Base-by-base conservation (phyloP, 2,329 filamentous ascomycete species). In the Pseudocercospora fuligena region DNA sequence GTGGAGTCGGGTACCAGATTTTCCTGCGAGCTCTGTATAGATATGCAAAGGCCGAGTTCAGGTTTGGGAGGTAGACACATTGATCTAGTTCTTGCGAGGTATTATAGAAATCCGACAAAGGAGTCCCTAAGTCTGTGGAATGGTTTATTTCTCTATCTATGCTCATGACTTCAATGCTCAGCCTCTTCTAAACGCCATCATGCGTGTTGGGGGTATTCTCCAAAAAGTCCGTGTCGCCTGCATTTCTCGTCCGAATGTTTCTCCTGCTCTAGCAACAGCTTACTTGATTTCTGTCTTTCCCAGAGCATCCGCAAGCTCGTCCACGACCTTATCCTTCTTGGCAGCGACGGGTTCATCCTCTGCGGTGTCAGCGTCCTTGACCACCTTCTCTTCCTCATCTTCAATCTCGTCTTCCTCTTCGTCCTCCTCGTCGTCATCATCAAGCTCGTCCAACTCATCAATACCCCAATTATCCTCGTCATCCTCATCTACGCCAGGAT, bases 1-100 rank as follows among this genome's bases (percentile, higher is more conserved):
- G 70, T 69, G 89, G 89, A 1, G 94, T 99, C 19, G 93, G 93
- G 53, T 99, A 99, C 79, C 94, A 97, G 77, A 91, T 97, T 31
- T 99, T 98, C 79, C 83, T 98, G 70, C 87, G 90, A 69, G 94
- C 90, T 0, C 81, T 99, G 73, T 90, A 92, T 78, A 92, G 90
- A 74, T 99, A 88, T 80, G 91, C 93, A 9, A 90, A 89, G 71
- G 94, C 94, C 3, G 92, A 97, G 79, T 96, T 98, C 87, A 88
- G 94, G 65, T 88, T 94, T 74, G 94, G 94, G 29, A 81, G 85
- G 74, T 89, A 70, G 60, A 51, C 2, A 4, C 36, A n/a, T 40
- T 5, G n/a, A 6, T 33, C 14, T n/a, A 40, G 36, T n/a, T 14
- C 7, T n/a, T 33, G 2, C 4, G 31, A 33, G 31, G 9, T 8